Base-by-base conservation (phyloP, 2,329 filamentous ascomycete genomes). In the Aspergillus sergii region DNA sequence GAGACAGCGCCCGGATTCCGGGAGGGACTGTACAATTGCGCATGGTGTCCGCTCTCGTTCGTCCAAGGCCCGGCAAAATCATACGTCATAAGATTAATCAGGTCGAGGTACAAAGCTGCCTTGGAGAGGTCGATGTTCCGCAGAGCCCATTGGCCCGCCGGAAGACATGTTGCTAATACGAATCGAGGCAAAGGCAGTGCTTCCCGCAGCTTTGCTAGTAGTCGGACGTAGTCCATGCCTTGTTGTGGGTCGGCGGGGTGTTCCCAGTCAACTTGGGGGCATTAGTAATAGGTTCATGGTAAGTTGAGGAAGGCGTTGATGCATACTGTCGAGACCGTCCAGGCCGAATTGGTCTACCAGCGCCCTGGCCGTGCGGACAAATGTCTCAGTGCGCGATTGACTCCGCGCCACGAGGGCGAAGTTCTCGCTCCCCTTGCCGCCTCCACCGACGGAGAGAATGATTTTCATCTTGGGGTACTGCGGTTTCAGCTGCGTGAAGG, bases 81-180 rank as follows among this genome's bases (percentile, higher is more conserved):
- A 76, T 93, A 95, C 1, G 91, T 86, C 86, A 91, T 92, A 41
- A 95, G 80, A 75, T 94, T 94, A 75, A 95, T 80, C 66, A 89
- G 84, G 76, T 94, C 91, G 41, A 95, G 82, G 68, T 91, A 88
- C 53, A 85, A 79, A 57, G 89, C 84, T 12, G 89, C 86, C 61
- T 82, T 80, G 26, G 77, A 79, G 12, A 94, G 80, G 72, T 93
- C 86, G 73, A 94, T 91, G 71, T 90, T 84, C 69, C 87, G 85
- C 60, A 95, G 80, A 0, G 89, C 84, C 78, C 86, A 86, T 73
- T 86, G 83, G 46, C 84, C 86, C 12, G 89, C 90, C 3, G 92
- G 91, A 6, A 95, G 84, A 39, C 90, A 89, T 43, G 91, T 88
- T 11, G 90, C 90, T 30, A 95, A 79, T 11, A 91, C 81, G 75